Percentiles rank a stretch among this genome's conserved stretches.
Evolutionary conservation across 164 flowering plant species (phyloP).

Genomic region (Platanus orientalis): DNA sequence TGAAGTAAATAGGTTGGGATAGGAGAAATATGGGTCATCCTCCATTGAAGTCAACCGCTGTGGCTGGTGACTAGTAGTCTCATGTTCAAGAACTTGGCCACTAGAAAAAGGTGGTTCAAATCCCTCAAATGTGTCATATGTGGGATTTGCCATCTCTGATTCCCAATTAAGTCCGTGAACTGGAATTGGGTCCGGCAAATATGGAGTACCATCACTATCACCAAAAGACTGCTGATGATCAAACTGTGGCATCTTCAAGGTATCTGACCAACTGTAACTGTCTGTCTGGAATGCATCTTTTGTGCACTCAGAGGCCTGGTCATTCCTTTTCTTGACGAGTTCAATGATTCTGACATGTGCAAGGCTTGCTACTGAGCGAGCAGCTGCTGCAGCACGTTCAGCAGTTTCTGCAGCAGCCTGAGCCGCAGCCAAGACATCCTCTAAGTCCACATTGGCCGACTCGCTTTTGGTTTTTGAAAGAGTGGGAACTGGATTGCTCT

Average conservation of each 20-base stretch:
- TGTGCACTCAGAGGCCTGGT: slow-evolving; percentile 17
- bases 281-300: slow-evolving; percentile 31
- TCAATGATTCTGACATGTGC: slow-evolving; percentile 76
- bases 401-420: slow-evolving; percentile 87
- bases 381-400: slow-evolving; percentile 93
- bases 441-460: slow-evolving; percentile 53
- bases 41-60: slow-evolving; percentile 65
- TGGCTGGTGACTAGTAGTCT: slow-evolving; percentile 27
- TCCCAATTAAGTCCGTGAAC: slow-evolving; percentile 7
- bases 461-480: slow-evolving; percentile 38
- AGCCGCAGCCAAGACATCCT: slow-evolving; percentile 90
- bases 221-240: slow-evolving; percentile 29
- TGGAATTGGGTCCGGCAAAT: slow-evolving; percentile 18
- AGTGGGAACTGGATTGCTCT: slow-evolving; percentile 15
- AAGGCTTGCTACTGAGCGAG: slow-evolving; percentile 88
- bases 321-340: slow-evolving; percentile 46
- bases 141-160: slow-evolving; percentile 17
- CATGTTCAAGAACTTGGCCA: slow-evolving; percentile 22
- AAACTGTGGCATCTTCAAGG: slow-evolving; percentile 18
- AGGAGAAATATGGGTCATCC: slow-evolving; percentile 69
- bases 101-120: slow-evolving; percentile 25
- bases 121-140: slow-evolving; percentile 31
- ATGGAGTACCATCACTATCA: slow-evolving; percentile 11
- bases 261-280: slow-evolving; percentile 12
- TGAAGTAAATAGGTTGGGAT: slow-evolving; percentile 72